Conservation (phyloP, 1,284 basidiomycete species). For the Sphaerobolus stellatus region DNA sequence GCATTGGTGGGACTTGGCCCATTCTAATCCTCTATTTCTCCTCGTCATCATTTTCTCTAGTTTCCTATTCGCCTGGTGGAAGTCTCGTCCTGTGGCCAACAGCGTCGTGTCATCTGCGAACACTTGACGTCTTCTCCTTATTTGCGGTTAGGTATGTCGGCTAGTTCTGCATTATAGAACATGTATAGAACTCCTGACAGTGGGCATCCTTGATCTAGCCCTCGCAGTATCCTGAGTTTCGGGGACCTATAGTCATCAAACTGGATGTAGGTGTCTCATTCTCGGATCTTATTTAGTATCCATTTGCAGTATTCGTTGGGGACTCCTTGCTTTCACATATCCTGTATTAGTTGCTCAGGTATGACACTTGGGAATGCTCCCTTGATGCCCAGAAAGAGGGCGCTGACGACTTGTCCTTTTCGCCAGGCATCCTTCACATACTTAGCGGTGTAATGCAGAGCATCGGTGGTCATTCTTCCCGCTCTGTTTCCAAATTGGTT, state of each 20-base stretch:
- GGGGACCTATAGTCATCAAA: slow-evolving; percentile 6
- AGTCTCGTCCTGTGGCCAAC: neutral
- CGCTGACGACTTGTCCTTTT: neutral
- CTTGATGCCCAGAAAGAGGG: slow-evolving; percentile 11
- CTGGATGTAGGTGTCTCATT: neutral
- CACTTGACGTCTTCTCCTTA: neutral
- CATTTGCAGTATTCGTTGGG: neutral
- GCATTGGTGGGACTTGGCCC: neutral
- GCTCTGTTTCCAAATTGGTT: slow-evolving; percentile 14
- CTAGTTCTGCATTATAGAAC: slow-evolving; percentile 11
- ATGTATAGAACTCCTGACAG: slow-evolving; percentile 7
- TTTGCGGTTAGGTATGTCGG: neutral
- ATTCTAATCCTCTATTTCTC: neutral
- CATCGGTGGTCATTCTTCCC: slow-evolving; percentile 11
- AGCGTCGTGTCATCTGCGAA: neutral
- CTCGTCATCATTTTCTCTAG: neutral
- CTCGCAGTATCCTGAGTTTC: neutral
- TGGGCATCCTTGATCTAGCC: slow-evolving; percentile 11
- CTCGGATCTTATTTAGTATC: neutral
- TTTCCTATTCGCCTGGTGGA: neutral
- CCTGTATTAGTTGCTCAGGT: neutral
- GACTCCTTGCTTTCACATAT: slow-evolving; percentile 5
- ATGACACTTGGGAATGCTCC: slow-evolving; percentile 11
- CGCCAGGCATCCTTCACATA: slow-evolving; percentile 7
- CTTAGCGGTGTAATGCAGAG: slow-evolving; percentile 7